phyloP scores from a whole-genome alignment of 2,329 filamentous ascomycete genomes.

The Epichloe sp. region DNA sequence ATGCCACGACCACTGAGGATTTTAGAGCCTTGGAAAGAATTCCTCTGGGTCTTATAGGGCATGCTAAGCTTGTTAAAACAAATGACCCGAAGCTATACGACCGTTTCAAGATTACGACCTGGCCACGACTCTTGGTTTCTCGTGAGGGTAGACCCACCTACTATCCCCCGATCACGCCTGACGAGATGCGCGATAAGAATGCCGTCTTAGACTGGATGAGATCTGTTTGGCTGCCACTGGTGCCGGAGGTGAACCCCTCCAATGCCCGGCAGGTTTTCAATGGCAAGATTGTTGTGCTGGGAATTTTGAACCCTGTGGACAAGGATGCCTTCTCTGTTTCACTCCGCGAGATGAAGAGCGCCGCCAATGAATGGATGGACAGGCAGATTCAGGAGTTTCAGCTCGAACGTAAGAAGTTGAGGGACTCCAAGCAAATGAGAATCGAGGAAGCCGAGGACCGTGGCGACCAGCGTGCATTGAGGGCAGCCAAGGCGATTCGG shows the following conservation, averaged over 20 bases:
- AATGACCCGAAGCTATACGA: constrained; percentile 62
- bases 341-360: constrained; percentile 85
- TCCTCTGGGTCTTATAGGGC: constrained; percentile 77
- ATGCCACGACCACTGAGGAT: constrained; percentile 85
- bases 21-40: constrained; percentile 79
- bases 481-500: constrained; percentile 77
- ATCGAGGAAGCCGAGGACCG: constrained; percentile 95
- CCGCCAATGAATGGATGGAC: constrained; percentile 95
- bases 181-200: constrained; percentile 81
- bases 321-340: constrained; percentile 65
- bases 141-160: constrained; percentile 83
- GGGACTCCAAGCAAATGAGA: constrained; percentile 85
- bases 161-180: constrained; percentile 74
- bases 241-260: constrained; percentile 80
- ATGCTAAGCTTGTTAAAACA: constrained; percentile 86
- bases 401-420: constrained; percentile 80
- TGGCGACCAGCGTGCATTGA: constrained; percentile 73
- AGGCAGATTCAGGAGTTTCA: constrained; percentile 87
- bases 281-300: constrained; percentile 86
- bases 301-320: constrained; percentile 69
- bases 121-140: constrained; percentile 84
- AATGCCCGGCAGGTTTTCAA: constrained; percentile 95
- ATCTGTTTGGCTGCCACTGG: constrained; percentile 87
- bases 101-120: constrained; percentile 90
- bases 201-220: constrained; percentile 84